These are phyloP conservation scores for Ochromonas danica DNA, from an alignment of 108 stramenopile genomes.

Conservation along the genomic window DNA sequence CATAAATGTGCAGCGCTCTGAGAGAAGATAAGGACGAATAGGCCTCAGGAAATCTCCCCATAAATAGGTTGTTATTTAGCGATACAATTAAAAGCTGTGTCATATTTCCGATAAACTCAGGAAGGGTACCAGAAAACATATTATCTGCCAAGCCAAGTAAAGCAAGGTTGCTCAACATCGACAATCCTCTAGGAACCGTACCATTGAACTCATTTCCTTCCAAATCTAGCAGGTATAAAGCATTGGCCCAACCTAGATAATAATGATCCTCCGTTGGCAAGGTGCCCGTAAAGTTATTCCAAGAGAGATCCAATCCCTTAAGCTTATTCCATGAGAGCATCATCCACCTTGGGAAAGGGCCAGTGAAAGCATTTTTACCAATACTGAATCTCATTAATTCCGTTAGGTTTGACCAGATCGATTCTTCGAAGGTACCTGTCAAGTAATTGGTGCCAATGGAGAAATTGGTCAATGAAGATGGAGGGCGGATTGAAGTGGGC, in stretches of 20 bases:
- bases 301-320: constrained; percentile 28
- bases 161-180: too few relatives aligned
- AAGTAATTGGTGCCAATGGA: neutral
- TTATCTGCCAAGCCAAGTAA: neutral
- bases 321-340: neutral
- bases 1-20: neutral
- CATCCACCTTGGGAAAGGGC: neutral
- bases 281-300: constrained; percentile 33
- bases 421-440: neutral
- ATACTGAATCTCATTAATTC: too few relatives aligned
- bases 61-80: neutral
- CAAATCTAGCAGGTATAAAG: neutral
- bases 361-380: neutral
- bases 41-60: neutral
- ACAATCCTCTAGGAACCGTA: neutral
- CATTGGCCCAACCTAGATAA: too few relatives aligned
- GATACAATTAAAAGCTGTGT: too few relatives aligned
- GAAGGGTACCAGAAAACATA: neutral
- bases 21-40: neutral
- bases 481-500: neutral
- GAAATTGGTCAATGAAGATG: neutral
- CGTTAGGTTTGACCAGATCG: neutral
- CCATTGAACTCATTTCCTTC: neutral
- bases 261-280: neutral
- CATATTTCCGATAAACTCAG: too few relatives aligned